Evolutionary conservation across 192 early-diverging fungal species (phyloP).

Genomic region (Gigaspora rosea): DNA sequence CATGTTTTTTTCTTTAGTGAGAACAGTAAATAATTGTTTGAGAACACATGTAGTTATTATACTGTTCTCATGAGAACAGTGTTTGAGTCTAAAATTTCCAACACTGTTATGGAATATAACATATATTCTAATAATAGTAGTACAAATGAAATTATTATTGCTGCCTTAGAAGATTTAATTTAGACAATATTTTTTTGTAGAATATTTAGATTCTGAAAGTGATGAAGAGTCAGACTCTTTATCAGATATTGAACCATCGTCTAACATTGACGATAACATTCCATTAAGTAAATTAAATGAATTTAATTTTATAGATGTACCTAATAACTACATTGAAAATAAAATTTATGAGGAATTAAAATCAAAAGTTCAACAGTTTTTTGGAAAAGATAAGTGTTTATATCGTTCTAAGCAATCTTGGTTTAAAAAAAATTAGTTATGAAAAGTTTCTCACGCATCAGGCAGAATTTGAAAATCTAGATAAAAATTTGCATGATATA

Average conservation of each 20-base stretch:
- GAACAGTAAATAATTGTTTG: no score
- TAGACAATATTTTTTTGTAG: slow-evolving; percentile 7
- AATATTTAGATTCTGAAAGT: not conserved
- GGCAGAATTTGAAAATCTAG: not conserved
- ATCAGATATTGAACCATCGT: not conserved
- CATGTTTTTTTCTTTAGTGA: no score
- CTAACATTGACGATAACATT: not conserved
- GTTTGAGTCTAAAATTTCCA: no score
- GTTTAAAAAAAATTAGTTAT: not conserved
- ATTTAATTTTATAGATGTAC: not conserved
- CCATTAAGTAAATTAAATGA: not conserved
- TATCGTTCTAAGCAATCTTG: not conserved
- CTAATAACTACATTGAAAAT: not conserved
- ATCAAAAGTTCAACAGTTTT: not conserved
- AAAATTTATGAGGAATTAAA: not conserved
- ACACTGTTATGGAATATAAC: no score
- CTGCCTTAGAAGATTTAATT: not conserved
- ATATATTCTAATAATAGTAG: not conserved
- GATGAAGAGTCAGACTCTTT: not conserved
- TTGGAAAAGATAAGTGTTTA: not conserved
- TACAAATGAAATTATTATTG: slow-evolving; percentile 6
- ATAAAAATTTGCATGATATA: not conserved
- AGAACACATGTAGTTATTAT: no score
- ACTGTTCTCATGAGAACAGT: no score
- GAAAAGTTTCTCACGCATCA: not conserved